Evolutionary conservation across 371 early-diverging fungal genomes (phyloP), one percentile per base, ranked within the genome.

Genomic region (Apophysomyces elegans): DNA sequence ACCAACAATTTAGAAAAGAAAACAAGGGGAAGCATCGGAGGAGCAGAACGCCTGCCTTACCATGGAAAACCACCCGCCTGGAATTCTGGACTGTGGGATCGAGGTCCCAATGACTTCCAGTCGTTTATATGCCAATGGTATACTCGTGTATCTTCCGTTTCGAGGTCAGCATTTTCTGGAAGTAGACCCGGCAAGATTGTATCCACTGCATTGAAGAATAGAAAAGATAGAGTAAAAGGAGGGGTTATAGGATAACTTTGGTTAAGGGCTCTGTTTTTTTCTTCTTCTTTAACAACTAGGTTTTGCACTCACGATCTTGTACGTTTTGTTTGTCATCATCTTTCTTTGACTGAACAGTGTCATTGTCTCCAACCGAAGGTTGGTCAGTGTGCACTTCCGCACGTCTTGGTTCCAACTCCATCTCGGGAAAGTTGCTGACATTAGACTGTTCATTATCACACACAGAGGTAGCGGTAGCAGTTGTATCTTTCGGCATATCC

Each of bases 81-180:
- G 69, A 87, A 89, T 59, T 77, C 81, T 21, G 87, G 87, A 7
- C 89, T 81, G 58, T 83, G 79, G 14, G 78, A 65, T 65, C 84
- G 70, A 61, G 73, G 68, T 61, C 83, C 85, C n/a, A 87, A 64
- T 14, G 69, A 37, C 35, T 72, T 74, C 87, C 87, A 89, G 61
- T 84, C 80, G 36, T 74, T 75, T 44, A 89, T 81, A 54, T 80
- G 68, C 89, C 89, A 89, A 58, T 86, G 86, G 59, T 77, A 78
- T 16, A 76, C 81, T 67, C 82, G 75, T 36, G 79, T 78, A 58
- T 81, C 82, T 44, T 78, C 75, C 37, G 82, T 79, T 59, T 82
- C 75, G 16, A 85, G 73, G 50, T 85, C 87, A 18, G 67, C 63
- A 14, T 56, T 59, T 35, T 73, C 63, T 18, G 80, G 74, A 38